Evolutionary conservation across 352 stramenopile species (phyloP).

Genomic region (Phytophthora constricta): DNA sequence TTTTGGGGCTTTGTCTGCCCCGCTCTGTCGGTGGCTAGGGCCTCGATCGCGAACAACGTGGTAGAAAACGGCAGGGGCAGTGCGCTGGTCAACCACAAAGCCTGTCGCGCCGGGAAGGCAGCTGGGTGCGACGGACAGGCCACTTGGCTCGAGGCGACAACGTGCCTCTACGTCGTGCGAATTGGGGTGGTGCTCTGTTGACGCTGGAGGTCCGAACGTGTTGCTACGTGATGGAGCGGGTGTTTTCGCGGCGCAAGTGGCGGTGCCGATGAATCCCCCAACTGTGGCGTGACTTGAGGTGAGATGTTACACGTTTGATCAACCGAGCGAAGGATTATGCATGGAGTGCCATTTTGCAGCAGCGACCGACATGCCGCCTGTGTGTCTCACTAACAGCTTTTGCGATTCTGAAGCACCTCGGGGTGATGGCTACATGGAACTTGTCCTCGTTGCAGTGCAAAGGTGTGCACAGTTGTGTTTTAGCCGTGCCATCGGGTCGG

Average conservation of each 20-base stretch:
- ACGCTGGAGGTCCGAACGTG: too few relatives aligned
- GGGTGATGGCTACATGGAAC: too few relatives aligned
- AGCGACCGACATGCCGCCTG: too few relatives aligned
- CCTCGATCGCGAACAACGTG: background rate
- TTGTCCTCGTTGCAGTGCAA: too few relatives aligned
- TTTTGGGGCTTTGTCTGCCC: background rate
- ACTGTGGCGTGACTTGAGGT: too few relatives aligned
- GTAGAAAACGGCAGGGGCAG: slow-evolving; percentile 20
- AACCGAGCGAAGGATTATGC: too few relatives aligned
- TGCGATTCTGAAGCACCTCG: too few relatives aligned
- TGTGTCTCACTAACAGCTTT: too few relatives aligned
- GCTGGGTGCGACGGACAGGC: slow-evolving; percentile 27
- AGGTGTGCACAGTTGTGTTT: too few relatives aligned
- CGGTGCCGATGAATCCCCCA: slow-evolving; percentile 9
- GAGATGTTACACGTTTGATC: too few relatives aligned
- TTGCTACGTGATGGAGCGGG: slow-evolving; percentile 21
- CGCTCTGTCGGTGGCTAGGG: slow-evolving; percentile 7
- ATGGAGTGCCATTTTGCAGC: too few relatives aligned
- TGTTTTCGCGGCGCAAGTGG: slow-evolving; percentile 15
- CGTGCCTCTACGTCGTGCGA: slow-evolving; percentile 26
- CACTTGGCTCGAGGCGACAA: slow-evolving; percentile 22
- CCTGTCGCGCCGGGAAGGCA: slow-evolving; percentile 23
- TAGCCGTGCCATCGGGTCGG: background rate
- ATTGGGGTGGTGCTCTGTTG: background rate
- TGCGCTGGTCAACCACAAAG: slow-evolving; percentile 14